A percentile compares a stretch with the other conserved stretches of the same genome.
Conservation (phyloP, 2,329 filamentous ascomycete species). For the Colletotrichum australisinense region DNA sequence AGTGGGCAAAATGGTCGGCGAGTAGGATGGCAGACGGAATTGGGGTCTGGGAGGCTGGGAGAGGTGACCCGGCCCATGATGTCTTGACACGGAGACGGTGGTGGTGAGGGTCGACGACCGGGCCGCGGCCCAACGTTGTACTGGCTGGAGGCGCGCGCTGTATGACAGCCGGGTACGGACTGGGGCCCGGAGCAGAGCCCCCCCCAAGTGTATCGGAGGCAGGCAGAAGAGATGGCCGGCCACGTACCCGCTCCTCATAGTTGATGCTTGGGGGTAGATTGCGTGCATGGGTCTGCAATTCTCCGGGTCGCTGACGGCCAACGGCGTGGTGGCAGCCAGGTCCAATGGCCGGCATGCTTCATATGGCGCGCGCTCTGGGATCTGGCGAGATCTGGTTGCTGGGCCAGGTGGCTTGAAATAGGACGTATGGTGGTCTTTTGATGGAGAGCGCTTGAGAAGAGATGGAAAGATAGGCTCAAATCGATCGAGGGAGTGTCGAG, state of each 20-base stretch:
- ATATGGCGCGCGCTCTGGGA: constrained; percentile 34
- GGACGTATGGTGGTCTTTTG: background rate
- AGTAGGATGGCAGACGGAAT: background rate
- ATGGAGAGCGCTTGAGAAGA: constrained; percentile 27
- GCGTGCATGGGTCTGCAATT: constrained; percentile 19
- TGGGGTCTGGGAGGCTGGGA: background rate
- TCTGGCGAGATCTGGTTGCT: background rate
- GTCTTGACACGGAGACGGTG: constrained; percentile 6
- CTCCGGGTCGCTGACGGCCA: constrained; percentile 27
- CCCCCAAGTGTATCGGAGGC: constrained; percentile 8
- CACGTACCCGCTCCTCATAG: background rate
- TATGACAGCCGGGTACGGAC: background rate
- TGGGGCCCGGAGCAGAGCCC: background rate
- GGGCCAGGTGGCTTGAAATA: constrained; percentile 15
- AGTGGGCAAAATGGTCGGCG: background rate
- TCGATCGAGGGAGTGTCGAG: constrained; percentile 15
- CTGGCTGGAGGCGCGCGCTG: constrained; percentile 32
- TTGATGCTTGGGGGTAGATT: background rate
- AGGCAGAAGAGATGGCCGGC: background rate
- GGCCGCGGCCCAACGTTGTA: constrained; percentile 18
- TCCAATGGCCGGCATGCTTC: constrained; percentile 25
- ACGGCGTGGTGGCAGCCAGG: constrained; percentile 4
- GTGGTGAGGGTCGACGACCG: constrained; percentile 10
- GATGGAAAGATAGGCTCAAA: constrained; percentile 22
- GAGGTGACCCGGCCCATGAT: background rate